A percentile compares a stretch with the other conserved stretches of the same genome.
Evolutionary conservation across 495 filamentous ascomycete species (phyloP).

Genomic region (Penicillium argentinense): DNA sequence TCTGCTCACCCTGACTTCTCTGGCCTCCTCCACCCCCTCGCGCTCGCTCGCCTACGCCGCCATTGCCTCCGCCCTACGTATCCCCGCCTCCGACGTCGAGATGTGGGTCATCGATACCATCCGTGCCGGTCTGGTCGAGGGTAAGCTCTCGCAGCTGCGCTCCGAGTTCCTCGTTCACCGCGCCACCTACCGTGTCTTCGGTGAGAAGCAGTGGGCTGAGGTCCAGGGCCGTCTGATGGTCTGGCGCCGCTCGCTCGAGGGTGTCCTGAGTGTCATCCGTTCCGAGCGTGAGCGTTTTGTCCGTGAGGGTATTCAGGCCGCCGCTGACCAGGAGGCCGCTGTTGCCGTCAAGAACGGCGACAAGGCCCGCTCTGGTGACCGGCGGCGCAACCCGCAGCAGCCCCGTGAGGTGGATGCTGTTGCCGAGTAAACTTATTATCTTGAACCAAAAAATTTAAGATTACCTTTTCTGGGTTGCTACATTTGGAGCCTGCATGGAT

Average conservation of each 20-base stretch:
- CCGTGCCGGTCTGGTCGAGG: constrained; percentile 89
- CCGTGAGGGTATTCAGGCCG: constrained; percentile 44
- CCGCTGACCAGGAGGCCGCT: constrained; percentile 30
- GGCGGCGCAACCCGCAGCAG: constrained; percentile 35
- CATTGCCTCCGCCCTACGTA: constrained; percentile 79
- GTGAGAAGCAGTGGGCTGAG: constrained; percentile 97
- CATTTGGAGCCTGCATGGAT: constrained; percentile 23
- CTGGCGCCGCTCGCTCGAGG: constrained; percentile 76
- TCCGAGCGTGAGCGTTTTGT: constrained; percentile 69
- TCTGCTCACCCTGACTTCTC: constrained; percentile 84
- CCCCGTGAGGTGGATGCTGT: constrained; percentile 35
- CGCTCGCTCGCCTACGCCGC: constrained; percentile 81
- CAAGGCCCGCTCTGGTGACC: constrained; percentile 33
- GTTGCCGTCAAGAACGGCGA: constrained; percentile 28
- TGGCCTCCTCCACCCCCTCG: constrained; percentile 77
- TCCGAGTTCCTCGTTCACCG: constrained; percentile 92
- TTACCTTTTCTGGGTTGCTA: constrained; percentile 12
- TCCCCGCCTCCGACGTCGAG: constrained; percentile 81
- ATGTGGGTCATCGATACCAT: constrained; percentile 99
- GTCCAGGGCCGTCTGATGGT: constrained; percentile 84
- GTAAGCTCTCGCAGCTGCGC: constrained; percentile 86
- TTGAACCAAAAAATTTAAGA: not conserved
- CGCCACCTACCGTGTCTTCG: constrained; percentile 92
- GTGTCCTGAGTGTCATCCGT: constrained; percentile 73
- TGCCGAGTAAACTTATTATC: constrained; percentile 24